Evolutionary conservation across 345 rosid genomes (phyloP), one percentile per base, ranked within the genome.

Genomic region (Eucalyptus rudis): DNA sequence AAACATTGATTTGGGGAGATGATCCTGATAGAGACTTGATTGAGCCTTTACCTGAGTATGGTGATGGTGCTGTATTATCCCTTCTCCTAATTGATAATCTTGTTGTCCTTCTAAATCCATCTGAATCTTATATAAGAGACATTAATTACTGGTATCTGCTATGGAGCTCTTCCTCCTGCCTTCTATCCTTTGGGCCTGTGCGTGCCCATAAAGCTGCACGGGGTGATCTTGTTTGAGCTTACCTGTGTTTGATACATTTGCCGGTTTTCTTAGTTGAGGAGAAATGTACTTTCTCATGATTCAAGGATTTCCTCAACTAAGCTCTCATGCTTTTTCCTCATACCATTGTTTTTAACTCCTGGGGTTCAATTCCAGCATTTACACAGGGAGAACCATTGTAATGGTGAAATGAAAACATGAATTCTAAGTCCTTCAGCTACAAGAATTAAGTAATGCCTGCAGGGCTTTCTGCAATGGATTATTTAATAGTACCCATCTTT

Each of bases 1-100:
- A 91, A 90, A 96, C 95, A 88, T 96, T 96, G 86, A 91, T 91
- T 52, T 97, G 98, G 98, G 99, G 97, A 62, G 95, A 96, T 90
- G 94, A 95, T 33, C 94, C 91, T 66, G 96, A 93, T 66, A 87
- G 62, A 66, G 96, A 94, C 81, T 86, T 95, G 93, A 76, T 96
- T 80, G 92, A 94, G 88, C 97, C 97, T 79, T 90, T 93, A 50
- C 99, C 97, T 86, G 97, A 96, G 93, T 97, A 92, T 79, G 96
- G 97, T 96, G 92, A 86, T 66, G 86, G 25, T 86, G 13, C 49
- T 43, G 68, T 24, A 24, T 56, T 62, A 29, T 62, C 68, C 7
- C 15, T 62, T 62, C 68, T 62, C 31, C 68, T 13, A 27, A 27
- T 62, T 27, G 31, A 62, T 62, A 62, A 62, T 27, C 31, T 62